Percentiles rank a stretch among this genome's conserved stretches.
These are phyloP conservation scores for Inga leiocalycina DNA, from an alignment of 306 rosid genomes.

Conservation along the genomic window DNA sequence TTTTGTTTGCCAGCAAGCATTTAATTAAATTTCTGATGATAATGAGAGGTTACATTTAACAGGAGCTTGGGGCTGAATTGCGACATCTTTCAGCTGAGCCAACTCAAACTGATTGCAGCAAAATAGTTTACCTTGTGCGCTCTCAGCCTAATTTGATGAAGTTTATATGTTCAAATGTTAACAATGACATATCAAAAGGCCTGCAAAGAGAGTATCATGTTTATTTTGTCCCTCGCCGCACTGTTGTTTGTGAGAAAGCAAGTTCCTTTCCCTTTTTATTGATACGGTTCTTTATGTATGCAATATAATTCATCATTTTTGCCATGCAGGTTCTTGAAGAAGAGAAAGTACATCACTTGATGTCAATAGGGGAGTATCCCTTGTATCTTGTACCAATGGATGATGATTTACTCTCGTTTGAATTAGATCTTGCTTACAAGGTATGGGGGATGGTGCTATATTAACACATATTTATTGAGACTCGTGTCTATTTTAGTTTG, in stretches of 20 bases:
- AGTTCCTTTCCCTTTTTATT: slow-evolving; percentile 13
- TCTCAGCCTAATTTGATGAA: slow-evolving; percentile 85
- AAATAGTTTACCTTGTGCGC: slow-evolving; percentile 83
- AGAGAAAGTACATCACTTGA: slow-evolving; percentile 75
- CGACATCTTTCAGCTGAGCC: slow-evolving; percentile 89
- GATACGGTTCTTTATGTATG: background rate
- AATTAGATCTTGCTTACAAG: slow-evolving; percentile 78
- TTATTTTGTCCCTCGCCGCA: slow-evolving; percentile 85
- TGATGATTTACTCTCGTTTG: slow-evolving; percentile 92
- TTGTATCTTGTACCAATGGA: slow-evolving; percentile 80
- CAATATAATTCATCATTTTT: slow-evolving; percentile 37
- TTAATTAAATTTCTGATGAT: background rate
- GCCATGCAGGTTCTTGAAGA: slow-evolving; percentile 84
- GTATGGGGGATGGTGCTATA: slow-evolving; percentile 46
- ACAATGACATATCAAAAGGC: slow-evolving; percentile 68
- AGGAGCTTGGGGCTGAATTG: slow-evolving; percentile 94
- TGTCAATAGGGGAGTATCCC: slow-evolving; percentile 87
- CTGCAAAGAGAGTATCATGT: slow-evolving; percentile 86
- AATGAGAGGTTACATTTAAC: slow-evolving; percentile 33
- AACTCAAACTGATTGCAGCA: slow-evolving; percentile 78
- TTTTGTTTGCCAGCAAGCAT: background rate
- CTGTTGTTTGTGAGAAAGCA: slow-evolving; percentile 94
- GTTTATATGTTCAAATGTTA: slow-evolving; percentile 74
- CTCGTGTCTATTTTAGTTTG: slow-evolving; percentile 19
- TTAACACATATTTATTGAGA: slow-evolving; percentile 24